These are phyloP conservation scores for Ricinus communis DNA, from an alignment of 345 rosid species.

Conservation along the genomic window DNA sequence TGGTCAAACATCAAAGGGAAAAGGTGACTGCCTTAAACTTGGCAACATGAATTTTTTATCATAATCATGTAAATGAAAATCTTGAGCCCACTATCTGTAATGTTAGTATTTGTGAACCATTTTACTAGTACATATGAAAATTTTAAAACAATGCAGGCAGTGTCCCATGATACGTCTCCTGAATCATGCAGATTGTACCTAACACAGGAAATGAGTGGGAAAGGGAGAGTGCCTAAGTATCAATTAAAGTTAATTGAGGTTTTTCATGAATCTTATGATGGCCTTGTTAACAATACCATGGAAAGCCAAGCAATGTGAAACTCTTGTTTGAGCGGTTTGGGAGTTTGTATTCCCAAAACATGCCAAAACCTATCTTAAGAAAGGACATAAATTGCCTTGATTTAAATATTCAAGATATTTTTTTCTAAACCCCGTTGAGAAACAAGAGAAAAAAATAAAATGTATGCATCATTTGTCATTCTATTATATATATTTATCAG, in stretches of 20 bases:
- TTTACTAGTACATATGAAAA: background rate
- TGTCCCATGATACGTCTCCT: background rate
- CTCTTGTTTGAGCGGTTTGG: too few relatives aligned
- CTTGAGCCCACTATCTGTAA: background rate
- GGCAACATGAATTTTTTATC: background rate
- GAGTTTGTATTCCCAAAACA: too few relatives aligned
- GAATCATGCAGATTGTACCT: background rate
- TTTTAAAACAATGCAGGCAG: background rate
- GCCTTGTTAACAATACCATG: background rate
- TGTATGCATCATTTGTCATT: background rate
- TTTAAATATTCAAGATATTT: too few relatives aligned
- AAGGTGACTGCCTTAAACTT: background rate
- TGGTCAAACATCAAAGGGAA: too few relatives aligned
- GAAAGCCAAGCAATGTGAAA: too few relatives aligned
- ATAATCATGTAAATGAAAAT: background rate
- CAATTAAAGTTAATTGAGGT: background rate
- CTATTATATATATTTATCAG: background rate
- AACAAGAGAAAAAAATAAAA: background rate
- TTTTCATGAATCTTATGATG: background rate
- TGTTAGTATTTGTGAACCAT: background rate
- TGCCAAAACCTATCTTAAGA: too few relatives aligned
- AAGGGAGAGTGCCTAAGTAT: background rate
- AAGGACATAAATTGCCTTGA: too few relatives aligned
- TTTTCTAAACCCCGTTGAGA: background rate
- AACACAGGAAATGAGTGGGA: background rate